Evolutionary conservation across 2,329 filamentous ascomycete species (phyloP), one percentile per base, ranked within the genome.

Genomic region (Sporothrix protearum): DNA sequence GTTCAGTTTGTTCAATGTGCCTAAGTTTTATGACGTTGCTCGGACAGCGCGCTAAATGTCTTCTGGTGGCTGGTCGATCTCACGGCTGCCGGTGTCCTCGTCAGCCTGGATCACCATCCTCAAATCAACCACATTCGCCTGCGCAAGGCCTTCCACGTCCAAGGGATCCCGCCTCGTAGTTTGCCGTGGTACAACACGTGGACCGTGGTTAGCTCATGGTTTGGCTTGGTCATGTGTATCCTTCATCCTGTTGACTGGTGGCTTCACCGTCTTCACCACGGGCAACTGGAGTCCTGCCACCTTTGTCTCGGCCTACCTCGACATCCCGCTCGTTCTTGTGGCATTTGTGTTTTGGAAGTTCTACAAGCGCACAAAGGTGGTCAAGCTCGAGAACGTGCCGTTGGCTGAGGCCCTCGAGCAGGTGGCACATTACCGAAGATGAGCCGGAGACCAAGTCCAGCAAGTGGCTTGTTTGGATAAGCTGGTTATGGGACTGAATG

Each of bases 21-120:
- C 82, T 89, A 30, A 86, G 84, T 75, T 89, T 87, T 79, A 85
- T 89, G 82, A 84, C 69, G 1, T 82, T 92, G 16, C n/a, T 88
- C 86, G 10, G 79, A 82, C 57, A 82, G 80, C 72, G 89, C 88
- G 59, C 83, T 83, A 3, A 80, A 84, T 6, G 91, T 91, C 25
- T 93, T 93, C 80, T 84, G 86, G 82, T 93, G 91, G 91, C 83
- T 93, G 59, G 84, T 92, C 76, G 91, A 91, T 81, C 88, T 93
- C 75, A 89, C 86, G 16, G 87, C 88, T 68, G 88, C 91, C 7
- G 89, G 88, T 3, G 90, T 89, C 6, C 89, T 92, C 78, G 91
- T 92, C 75, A 88, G 85, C 49, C 49, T 93, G 91, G 91, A 84
- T 86, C 7, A 87, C 87, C 77, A 91, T 92, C 79, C 86, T 83